phyloP scores from a whole-genome alignment of 495 filamentous ascomycete genomes.

The Cenococcum geophilum region DNA sequence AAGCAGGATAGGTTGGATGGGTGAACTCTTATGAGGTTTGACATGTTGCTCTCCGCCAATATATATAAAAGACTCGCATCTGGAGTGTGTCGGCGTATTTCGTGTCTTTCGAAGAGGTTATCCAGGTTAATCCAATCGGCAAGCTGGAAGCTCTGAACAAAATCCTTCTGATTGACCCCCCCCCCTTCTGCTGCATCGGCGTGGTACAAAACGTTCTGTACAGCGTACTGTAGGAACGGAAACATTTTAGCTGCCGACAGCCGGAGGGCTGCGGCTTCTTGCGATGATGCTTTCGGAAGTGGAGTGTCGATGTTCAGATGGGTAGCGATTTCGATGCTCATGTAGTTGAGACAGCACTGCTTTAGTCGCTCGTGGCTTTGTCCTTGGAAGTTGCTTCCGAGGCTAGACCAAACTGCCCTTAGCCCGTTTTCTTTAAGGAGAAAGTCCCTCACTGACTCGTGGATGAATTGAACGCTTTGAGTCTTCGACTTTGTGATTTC shows the following conservation, averaged over 20 bases:
- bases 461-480: slow-evolving; percentile 24
- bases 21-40: slow-evolving; percentile 12
- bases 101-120: slow-evolving; percentile 12
- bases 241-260: slow-evolving; percentile 4
- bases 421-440: slow-evolving; percentile 22
- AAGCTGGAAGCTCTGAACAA: slow-evolving; percentile 12
- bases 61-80: slow-evolving; percentile 13
- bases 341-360: slow-evolving; percentile 18
- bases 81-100: slow-evolving; percentile 16
- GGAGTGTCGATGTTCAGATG: background rate
- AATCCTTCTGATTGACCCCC: slow-evolving; percentile 13
- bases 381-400: slow-evolving; percentile 17
- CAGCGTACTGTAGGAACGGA: slow-evolving; percentile 21
- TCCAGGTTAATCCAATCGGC: slow-evolving; percentile 8
- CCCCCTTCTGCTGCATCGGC: slow-evolving; percentile 16
- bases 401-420: slow-evolving; percentile 5
- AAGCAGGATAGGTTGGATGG: too few relatives aligned
- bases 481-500: slow-evolving; percentile 10
- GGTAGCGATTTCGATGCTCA: slow-evolving; percentile 7
- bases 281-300: slow-evolving; percentile 7
- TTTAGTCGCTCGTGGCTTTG: slow-evolving; percentile 23
- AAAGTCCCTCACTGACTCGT: slow-evolving; percentile 27
- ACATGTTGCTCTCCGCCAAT: slow-evolving; percentile 13
- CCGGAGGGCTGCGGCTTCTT: slow-evolving; percentile 5
- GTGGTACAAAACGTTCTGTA: slow-evolving; percentile 18